These are phyloP conservation scores for Nannochloropsis granulata DNA, from an alignment of 108 stramenopile genomes.

Conservation along the genomic window DNA sequence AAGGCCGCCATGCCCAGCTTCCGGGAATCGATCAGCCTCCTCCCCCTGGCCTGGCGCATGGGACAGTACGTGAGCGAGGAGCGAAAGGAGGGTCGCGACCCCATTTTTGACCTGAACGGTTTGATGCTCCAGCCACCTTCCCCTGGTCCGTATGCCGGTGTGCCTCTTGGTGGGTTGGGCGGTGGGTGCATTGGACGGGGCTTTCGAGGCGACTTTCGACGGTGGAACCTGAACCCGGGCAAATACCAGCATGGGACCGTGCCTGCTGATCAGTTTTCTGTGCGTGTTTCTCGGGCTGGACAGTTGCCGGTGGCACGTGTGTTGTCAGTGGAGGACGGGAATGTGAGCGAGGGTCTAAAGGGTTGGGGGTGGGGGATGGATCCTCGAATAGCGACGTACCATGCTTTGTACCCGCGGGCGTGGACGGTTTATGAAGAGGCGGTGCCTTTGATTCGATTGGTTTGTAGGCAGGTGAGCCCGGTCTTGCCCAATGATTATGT, in stretches of 20 bases:
- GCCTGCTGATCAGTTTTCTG: neutral
- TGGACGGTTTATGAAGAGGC: constrained; percentile 29
- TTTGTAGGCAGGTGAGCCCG: constrained; percentile 8
- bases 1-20: constrained; percentile 1
- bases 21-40: constrained; percentile 8
- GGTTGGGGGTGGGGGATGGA: neutral
- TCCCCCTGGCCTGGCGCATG: constrained; percentile 25
- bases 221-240: constrained; percentile 29
- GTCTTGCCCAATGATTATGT: constrained; percentile 22
- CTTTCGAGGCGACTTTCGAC: constrained; percentile 27
- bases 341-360: neutral
- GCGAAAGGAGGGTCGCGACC: constrained; percentile 8
- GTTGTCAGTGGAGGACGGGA: neutral
- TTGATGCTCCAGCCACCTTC: constrained; percentile 12
- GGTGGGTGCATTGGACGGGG: constrained; percentile 32
- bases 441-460: neutral
- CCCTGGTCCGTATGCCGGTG: constrained; percentile 29
- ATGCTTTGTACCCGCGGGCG: constrained; percentile 18
- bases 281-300: constrained; percentile 3
- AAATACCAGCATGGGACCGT: constrained; percentile 18
- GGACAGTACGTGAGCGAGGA: constrained; percentile 22
- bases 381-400: neutral
- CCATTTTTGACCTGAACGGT: constrained; percentile 32
- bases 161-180: constrained; percentile 25
- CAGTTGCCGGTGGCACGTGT: neutral